These are phyloP conservation scores for Scenedesmus sp. DNA, from an alignment of 163 green algal species.

Conservation along the genomic window DNA sequence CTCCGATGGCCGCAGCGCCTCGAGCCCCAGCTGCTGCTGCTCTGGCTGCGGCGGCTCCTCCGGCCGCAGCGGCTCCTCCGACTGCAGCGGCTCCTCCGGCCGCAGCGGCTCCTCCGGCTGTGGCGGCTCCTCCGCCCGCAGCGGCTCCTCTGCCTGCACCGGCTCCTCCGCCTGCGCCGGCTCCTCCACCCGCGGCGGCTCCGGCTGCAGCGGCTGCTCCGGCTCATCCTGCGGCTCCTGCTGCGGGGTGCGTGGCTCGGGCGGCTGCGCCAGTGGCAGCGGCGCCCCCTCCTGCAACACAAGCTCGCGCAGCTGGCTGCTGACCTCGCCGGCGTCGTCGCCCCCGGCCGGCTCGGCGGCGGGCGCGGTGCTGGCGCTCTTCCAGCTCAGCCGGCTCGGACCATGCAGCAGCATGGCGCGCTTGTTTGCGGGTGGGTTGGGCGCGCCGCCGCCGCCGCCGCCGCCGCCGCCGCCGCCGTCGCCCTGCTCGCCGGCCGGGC, in stretches of 20 bases:
- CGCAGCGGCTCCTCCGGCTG: no score
- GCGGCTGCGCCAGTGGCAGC: no score
- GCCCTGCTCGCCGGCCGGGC: background rate
- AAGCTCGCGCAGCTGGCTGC: no score
- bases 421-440: constrained; percentile 14
- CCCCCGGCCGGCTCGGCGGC: no score
- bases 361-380: background rate
- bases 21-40: background rate
- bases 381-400: constrained; percentile 36
- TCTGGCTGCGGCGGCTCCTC: background rate
- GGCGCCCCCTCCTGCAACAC: no score
- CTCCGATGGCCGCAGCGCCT: no score
- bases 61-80: background rate
- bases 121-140: no score
- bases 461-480: background rate
- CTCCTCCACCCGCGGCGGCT: background rate
- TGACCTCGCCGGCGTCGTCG: background rate
- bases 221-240: background rate
- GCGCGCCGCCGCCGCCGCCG: background rate
- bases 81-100: no score
- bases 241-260: background rate
- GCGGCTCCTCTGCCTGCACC: no score
- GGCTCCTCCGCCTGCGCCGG: background rate
- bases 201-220: background rate
- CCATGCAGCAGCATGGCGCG: constrained; percentile 35